Conservation (phyloP, 371 early-diverging fungal genomes). For the Mortierella sp. region DNA sequence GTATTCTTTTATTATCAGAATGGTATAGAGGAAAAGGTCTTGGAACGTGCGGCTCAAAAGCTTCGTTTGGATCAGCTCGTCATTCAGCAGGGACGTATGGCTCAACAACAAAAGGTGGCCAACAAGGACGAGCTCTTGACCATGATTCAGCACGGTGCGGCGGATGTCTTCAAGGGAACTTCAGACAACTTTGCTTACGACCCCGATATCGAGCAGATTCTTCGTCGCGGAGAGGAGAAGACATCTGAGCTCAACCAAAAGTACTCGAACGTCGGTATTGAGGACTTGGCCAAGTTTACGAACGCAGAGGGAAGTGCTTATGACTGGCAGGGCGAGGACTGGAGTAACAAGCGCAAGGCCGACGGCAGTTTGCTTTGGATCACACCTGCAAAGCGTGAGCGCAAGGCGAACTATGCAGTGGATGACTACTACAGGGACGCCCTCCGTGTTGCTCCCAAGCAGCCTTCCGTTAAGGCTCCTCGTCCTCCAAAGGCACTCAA, state of each 20-base stretch:
- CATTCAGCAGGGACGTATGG: slow-evolving; percentile 93
- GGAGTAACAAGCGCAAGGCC: slow-evolving; percentile 74
- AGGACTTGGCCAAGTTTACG: slow-evolving; percentile 91
- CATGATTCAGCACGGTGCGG: slow-evolving; percentile 99
- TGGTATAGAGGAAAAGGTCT: slow-evolving; percentile 98
- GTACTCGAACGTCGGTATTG: slow-evolving; percentile 90
- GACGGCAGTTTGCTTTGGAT: slow-evolving; percentile 80
- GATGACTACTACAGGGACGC: slow-evolving; percentile 93
- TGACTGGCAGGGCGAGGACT: slow-evolving; percentile 98
- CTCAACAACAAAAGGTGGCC: slow-evolving; percentile 65
- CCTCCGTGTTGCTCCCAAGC: slow-evolving; percentile 71
- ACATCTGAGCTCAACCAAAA: slow-evolving; percentile 91
- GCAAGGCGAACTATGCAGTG: slow-evolving; percentile 89
- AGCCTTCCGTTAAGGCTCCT: slow-evolving; percentile 68
- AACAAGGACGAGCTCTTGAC: slow-evolving; percentile 90
- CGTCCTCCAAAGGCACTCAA: slow-evolving; percentile 75
- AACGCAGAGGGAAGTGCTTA: slow-evolving; percentile 83
- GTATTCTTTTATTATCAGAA: slow-evolving; percentile 56
- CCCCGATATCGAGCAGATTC: slow-evolving; percentile 91
- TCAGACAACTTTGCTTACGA: slow-evolving; percentile 64
- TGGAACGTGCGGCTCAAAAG: slow-evolving; percentile 98
- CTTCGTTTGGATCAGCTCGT: slow-evolving; percentile 98
- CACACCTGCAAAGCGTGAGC: slow-evolving; percentile 92
- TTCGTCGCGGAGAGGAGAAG: slow-evolving; percentile 92
- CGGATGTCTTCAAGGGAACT: slow-evolving; percentile 82